Base-by-base conservation (phyloP, 164 flowering plant genomes). In the Tinospora cordifolia region DNA sequence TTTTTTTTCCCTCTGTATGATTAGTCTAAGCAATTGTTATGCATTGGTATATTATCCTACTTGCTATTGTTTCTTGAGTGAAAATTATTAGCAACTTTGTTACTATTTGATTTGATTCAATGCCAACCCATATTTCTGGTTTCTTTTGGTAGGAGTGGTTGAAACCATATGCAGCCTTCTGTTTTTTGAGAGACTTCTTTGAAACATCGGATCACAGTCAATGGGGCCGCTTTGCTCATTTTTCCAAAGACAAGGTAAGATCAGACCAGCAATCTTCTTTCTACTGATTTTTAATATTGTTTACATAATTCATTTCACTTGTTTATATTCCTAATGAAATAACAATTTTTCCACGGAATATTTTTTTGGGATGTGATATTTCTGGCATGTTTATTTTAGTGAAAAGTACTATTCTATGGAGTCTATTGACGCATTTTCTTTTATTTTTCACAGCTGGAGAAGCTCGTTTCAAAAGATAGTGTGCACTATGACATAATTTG, bases 141-240 rank as follows among this genome's bases (percentile, higher is more conserved):
- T 62, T 78, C 69, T 44, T 19, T 72, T 69, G 71, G 51, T 62
- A 94, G 98, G 98, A 87, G 19, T 94, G 98, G 98, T 79, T 94
- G 74, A 94, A 87, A 82, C 97, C 98, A 46, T 94, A 92, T 81
- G 98, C 98, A 2, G 97, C 95, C 41, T 94, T 94, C 77, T 94
- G 97, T 83, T 91, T 90, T 76, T 75, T 94, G 73, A 81, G 97
- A 26, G 97, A 94, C 80, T 94, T 94, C 72, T 94, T 94, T 71
- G 98, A 87, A 81, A 94, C 97, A 76, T 89, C 98, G 44, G 98
- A 94, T 77, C 97, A 84, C 79, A 89, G 93, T 68, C 97, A 94
- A 75, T 94, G 98, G 98, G 98, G 98, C 34, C 88, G 87, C 47
- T 94, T 88, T 78, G 85, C 92, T 69, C 76, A 76, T 19, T 90